These are phyloP conservation scores for Ensete ventricosum DNA, from an alignment of 176 grass and related monocot genomes.

Conservation along the genomic window DNA sequence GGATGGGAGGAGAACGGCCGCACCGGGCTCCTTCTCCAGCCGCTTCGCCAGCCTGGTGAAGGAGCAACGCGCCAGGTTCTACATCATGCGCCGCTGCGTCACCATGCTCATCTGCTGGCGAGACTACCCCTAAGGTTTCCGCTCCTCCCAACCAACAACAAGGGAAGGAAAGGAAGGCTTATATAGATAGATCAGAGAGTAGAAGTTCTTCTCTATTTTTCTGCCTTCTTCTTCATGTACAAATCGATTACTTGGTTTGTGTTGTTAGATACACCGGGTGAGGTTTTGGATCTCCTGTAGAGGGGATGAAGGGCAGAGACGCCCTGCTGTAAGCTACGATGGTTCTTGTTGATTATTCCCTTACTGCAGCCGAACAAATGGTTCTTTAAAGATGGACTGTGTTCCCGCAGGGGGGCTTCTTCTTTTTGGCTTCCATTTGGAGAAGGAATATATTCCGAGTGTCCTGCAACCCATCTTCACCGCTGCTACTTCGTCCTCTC, in stretches of 20 bases:
- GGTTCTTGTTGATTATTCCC: no score
- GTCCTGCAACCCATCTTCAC: background rate
- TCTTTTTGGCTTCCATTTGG: background rate
- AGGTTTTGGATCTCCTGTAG: background rate
- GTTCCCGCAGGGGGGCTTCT: background rate
- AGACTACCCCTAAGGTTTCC: background rate
- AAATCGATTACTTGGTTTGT: no score
- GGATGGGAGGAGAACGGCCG: background rate
- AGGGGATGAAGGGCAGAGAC: background rate
- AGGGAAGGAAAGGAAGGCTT: background rate
- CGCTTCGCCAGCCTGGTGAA: constrained; percentile 28
- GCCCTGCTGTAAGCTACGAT: no score
- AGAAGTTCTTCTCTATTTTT: background rate
- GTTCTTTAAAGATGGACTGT: background rate
- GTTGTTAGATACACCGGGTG: background rate
- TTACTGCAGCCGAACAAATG: no score
- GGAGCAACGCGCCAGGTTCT: constrained; percentile 40
- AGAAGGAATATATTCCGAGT: background rate
- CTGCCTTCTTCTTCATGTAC: background rate
- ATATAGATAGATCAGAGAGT: background rate
- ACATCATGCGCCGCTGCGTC: constrained; percentile 54
- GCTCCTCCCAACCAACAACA: background rate
- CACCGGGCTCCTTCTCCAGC: constrained; percentile 18
- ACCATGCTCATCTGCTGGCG: constrained; percentile 49
- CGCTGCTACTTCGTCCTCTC: background rate